Conservation (phyloP, 371 early-diverging fungal species). For the Haplosporangium sp. region DNA sequence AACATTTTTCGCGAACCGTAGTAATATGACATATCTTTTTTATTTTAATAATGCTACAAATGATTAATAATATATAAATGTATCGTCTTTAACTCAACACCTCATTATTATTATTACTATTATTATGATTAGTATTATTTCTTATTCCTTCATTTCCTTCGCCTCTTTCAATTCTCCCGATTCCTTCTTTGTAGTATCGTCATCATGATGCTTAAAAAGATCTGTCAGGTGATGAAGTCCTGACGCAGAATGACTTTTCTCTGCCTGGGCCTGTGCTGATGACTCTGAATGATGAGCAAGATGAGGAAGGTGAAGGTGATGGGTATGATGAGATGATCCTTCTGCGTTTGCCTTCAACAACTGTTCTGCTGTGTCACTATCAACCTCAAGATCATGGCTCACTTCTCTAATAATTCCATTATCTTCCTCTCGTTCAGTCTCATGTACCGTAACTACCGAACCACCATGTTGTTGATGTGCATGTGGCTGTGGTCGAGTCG, state of each 20-base stretch:
- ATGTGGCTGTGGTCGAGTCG: conserved; percentile 5
- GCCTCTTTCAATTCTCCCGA: not conserved
- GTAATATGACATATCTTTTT: too few species aligned
- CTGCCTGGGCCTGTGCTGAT: not conserved
- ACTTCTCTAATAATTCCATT: conserved; percentile 32
- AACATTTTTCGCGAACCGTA: too few species aligned
- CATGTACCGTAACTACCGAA: conserved; percentile 25
- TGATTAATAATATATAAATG: too few species aligned
- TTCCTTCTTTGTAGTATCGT: not conserved
- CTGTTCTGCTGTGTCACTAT: conserved; percentile 6
- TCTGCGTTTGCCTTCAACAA: conserved; percentile 6
- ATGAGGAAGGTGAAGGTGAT: not conserved
- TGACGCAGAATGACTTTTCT: not conserved
- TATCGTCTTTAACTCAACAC: too few species aligned
- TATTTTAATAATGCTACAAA: too few species aligned
- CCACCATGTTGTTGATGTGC: not conserved
- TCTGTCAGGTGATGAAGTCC: conserved; percentile 27
- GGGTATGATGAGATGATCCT: not conserved
- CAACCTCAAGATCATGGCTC: conserved; percentile 26
- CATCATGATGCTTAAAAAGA: conserved; percentile 23
- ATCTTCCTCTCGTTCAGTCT: conserved; percentile 44
- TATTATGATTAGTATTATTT: not conserved
- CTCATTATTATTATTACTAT: too few species aligned
- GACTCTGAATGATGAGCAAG: not conserved
- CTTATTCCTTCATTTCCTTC: not conserved